These are phyloP conservation scores for Edaphochlamys debaryana DNA, from an alignment of 139 green algal genomes.

Conservation along the genomic window DNA sequence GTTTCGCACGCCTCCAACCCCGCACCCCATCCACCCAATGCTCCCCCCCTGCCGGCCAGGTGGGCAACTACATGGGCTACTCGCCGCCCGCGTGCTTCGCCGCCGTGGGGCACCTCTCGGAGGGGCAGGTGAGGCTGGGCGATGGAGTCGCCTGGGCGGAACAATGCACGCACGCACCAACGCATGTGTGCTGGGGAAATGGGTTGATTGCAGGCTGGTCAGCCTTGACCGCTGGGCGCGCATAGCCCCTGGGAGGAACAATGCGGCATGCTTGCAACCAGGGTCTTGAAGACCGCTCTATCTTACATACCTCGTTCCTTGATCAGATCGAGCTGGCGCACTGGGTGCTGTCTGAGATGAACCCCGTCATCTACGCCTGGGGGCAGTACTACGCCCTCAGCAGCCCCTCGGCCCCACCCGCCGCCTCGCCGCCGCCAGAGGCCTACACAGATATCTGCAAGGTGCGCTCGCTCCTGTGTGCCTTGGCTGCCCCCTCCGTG, in stretches of 20 bases:
- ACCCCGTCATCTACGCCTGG: conserved; percentile 3
- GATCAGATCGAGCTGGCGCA: background rate
- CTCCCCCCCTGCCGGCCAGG: too few relatives aligned
- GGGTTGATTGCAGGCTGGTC: too few relatives aligned
- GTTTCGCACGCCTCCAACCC: too few relatives aligned
- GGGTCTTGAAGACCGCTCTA: too few relatives aligned
- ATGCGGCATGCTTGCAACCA: too few relatives aligned
- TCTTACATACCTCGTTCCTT: too few relatives aligned
- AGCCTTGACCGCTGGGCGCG: too few relatives aligned
- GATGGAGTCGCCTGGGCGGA: too few relatives aligned
- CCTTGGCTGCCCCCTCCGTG: background rate
- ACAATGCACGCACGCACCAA: too few relatives aligned
- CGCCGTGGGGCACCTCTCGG: background rate
- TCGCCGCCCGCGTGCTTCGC: background rate
- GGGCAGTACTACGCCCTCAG: background rate
- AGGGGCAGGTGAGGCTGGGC: background rate
- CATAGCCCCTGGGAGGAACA: too few relatives aligned
- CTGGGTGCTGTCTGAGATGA: background rate
- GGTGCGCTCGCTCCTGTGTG: background rate
- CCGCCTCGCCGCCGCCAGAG: background rate
- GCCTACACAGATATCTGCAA: background rate
- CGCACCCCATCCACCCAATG: too few relatives aligned
- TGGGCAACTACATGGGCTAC: conserved; percentile 20
- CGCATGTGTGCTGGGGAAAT: too few relatives aligned
- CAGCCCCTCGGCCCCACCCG: background rate